Percentiles rank a stretch among this genome's conserved stretches.
These are phyloP conservation scores for Metarhizium anisopliae DNA, from an alignment of 2,329 filamentous ascomycete species.

Conservation along the genomic window DNA sequence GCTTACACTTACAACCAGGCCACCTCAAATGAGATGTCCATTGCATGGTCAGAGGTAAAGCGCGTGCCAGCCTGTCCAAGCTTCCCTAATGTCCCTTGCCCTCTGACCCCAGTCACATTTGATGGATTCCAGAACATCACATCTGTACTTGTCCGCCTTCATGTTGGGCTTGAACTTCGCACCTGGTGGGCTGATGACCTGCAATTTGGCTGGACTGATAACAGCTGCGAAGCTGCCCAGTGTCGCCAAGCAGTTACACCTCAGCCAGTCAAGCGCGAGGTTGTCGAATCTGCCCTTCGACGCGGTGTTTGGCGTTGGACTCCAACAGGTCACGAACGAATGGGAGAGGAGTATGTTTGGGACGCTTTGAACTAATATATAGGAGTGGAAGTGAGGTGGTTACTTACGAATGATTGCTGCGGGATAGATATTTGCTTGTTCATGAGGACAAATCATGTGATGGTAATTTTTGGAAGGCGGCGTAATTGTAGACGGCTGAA, in stretches of 20 bases:
- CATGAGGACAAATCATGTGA: constrained; percentile 21
- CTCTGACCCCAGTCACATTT: constrained; percentile 25
- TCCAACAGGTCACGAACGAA: constrained; percentile 19
- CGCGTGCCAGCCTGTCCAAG: constrained; percentile 27
- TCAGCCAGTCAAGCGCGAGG: constrained; percentile 22
- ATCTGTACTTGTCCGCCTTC: constrained; percentile 28
- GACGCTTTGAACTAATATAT: constrained; percentile 19
- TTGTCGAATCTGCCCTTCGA: constrained; percentile 20
- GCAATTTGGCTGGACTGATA: constrained; percentile 31
- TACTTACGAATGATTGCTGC: constrained; percentile 18
- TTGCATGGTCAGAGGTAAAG: constrained; percentile 31
- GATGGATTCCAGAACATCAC: constrained; percentile 30
- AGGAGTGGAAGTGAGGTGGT: constrained; percentile 8
- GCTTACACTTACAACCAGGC: constrained; percentile 28
- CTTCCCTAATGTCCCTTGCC: constrained; percentile 23
- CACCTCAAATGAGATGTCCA: constrained; percentile 23
- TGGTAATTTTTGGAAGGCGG: constrained; percentile 24
- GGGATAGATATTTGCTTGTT: constrained; percentile 19
- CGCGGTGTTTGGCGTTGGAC: constrained; percentile 27
- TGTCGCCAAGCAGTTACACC: constrained; percentile 22
- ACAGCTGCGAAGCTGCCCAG: constrained; percentile 27
- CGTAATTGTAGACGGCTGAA: constrained; percentile 21
- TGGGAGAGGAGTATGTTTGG: constrained; percentile 23
- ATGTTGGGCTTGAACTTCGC: constrained; percentile 26
- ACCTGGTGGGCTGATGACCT: constrained; percentile 35